Evolutionary conservation across 345 rosid genomes (phyloP).

Genomic region (Dipteronia dyeriana): DNA sequence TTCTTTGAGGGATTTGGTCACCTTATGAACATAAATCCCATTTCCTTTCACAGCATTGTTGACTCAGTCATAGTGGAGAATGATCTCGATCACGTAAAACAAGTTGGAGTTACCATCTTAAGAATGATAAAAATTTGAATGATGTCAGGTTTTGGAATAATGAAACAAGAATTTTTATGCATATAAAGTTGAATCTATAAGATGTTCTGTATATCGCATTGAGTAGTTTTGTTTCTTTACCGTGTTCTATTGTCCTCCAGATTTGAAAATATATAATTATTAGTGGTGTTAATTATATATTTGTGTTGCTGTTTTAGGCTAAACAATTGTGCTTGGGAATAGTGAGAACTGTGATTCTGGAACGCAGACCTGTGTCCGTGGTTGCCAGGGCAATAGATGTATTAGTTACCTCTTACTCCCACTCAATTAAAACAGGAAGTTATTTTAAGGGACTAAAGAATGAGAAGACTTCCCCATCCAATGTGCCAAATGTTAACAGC

Average conservation of each 20-base stretch:
- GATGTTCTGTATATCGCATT: not conserved
- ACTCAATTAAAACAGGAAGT: constrained; percentile 65
- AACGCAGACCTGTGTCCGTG: constrained; percentile 78
- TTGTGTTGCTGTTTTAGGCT: constrained; percentile 56
- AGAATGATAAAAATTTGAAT: not conserved
- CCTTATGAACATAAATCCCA: not conserved
- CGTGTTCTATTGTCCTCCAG: not conserved
- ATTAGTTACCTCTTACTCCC: constrained; percentile 68
- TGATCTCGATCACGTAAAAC: not conserved
- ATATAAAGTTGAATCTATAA: not conserved
- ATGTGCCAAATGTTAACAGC: constrained; percentile 30
- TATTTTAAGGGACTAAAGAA: constrained; percentile 61
- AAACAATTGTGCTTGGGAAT: constrained; percentile 83
- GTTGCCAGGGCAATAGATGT: constrained; percentile 83
- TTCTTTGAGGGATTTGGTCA: not conserved
- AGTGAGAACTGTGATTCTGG: constrained; percentile 71
- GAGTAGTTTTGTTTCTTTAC: constrained; percentile 1
- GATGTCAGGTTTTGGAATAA: not conserved
- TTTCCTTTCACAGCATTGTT: not conserved
- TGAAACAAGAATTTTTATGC: not conserved
- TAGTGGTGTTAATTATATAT: constrained; percentile 18
- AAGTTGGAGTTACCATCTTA: not conserved
- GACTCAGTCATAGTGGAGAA: not conserved
- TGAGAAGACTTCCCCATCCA: constrained; percentile 45
- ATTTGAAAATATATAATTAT: not conserved